phyloP scores from a whole-genome alignment of 1,284 basidiomycete species.

The Rhizoctonia solani region DNA sequence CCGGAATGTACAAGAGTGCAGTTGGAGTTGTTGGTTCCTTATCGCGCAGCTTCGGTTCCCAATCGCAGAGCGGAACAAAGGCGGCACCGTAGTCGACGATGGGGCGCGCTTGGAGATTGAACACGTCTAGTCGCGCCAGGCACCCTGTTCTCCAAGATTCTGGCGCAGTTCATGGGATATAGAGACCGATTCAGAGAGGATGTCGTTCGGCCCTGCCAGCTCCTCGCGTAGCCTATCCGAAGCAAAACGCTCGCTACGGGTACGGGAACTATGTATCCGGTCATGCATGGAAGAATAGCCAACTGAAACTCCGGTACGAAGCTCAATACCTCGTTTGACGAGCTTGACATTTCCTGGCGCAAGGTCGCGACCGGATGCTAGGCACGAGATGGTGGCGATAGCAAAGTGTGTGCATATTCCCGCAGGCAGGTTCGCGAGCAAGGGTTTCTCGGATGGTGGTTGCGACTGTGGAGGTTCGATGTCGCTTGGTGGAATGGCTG shows the following conservation, averaged over 20 bases:
- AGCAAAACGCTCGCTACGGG: constrained; percentile 49
- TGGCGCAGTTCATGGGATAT: constrained; percentile 42
- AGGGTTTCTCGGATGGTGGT: constrained; percentile 38
- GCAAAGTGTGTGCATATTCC: constrained; percentile 65
- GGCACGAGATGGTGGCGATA: constrained; percentile 65
- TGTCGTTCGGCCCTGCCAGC: constrained; percentile 62
- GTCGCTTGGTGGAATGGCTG: constrained; percentile 43
- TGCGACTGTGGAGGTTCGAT: constrained; percentile 13
- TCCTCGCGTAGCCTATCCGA: constrained; percentile 54
- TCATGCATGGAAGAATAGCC: constrained; percentile 63
- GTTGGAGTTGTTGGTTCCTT: constrained; percentile 5
- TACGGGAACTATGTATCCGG: constrained; percentile 52
- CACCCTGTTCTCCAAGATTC: constrained; percentile 45
- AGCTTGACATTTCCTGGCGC: constrained; percentile 69
- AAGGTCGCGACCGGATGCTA: constrained; percentile 75
- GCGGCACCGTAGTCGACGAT: constrained; percentile 36
- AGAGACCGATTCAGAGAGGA: constrained; percentile 42
- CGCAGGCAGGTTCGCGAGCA: constrained; percentile 55
- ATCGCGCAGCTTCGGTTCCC: constrained; percentile 24
- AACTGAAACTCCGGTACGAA: constrained; percentile 61
- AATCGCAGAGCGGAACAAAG: constrained; percentile 27
- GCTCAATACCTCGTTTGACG: constrained; percentile 72
- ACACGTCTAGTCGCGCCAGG: constrained; percentile 39
- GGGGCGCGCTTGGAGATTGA: constrained; percentile 34
- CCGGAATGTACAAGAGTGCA: constrained; percentile 12